Evolutionary conservation across 176 grass and related monocot genomes (phyloP), one percentile per base, ranked within the genome.

Genomic region (Carex pumila): DNA sequence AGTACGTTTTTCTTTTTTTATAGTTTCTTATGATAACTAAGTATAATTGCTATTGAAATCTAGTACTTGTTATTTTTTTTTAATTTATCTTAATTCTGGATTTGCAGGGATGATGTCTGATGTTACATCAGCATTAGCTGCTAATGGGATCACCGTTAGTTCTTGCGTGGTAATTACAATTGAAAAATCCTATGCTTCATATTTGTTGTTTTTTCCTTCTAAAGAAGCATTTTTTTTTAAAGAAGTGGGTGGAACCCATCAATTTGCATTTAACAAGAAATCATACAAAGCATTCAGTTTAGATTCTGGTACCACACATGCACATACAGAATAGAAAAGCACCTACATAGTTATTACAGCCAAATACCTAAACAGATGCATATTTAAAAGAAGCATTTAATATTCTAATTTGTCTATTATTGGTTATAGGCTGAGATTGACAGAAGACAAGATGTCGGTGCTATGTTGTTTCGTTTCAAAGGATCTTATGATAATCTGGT

Each of bases 21-120:
- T 50, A 50, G 55, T 83, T 71, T 68, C 3, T 64, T 36, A 49
- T 83, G 25, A 66, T 65, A 53, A 57, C 25, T 36, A 78, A 78
- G 9, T 31, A 5, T 18, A 56, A 55, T 0, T 57, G 13, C 4
- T 74, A 80, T 41, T 60, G 21, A 18, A 58, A 69, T 50, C 14
- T 85, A 57, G 45, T 79, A 45, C 4, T 70, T 47, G 7, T 79
- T 49, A 30, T 59, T 30, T 25, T 25, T 18, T 58, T 63, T n/a
- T 14, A 72, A 86, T n/a, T 39, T 84, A 81, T 81, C 52, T 81
- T 66, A 22, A 21, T 74, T 75, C 73, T 25, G 18, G n/a, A 34
- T 88, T 88, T 37, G 32, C 86, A 99, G 96, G 93, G 64, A 99
- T 95, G 89, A 89, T 99, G 91, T 89, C 93, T 37, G 96, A 99